Evolutionary conservation across 2,329 filamentous ascomycete species (phyloP).

Genomic region (Epichloe hybrida): DNA sequence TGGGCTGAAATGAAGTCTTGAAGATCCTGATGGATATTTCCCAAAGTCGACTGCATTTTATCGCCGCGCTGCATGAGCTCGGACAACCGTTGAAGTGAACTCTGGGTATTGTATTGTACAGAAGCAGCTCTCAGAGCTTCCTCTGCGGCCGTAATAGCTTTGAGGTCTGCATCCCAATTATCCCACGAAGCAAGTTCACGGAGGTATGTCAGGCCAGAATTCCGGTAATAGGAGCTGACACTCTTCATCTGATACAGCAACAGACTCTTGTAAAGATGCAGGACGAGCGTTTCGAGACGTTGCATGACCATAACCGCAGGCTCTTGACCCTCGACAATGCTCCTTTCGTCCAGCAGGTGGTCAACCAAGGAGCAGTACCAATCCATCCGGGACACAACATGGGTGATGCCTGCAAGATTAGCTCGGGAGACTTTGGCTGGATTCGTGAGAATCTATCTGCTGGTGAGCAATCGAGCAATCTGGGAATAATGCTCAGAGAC

Average conservation of each 20-base stretch:
- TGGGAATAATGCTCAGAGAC: not conserved
- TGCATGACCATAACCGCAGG: conserved; percentile 2
- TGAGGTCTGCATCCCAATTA: conserved; percentile 5
- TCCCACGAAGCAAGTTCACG: conserved; percentile 6
- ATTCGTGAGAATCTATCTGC: conserved; percentile 7
- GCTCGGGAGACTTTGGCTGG: conserved; percentile 5
- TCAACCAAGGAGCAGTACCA: conserved; percentile 8
- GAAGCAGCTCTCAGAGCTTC: conserved; percentile 6
- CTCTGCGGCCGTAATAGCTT: conserved; percentile 4
- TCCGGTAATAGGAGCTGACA: conserved; percentile 5
- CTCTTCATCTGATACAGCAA: conserved; percentile 8
- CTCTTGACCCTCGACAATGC: conserved; percentile 5
- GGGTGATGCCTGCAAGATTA: conserved; percentile 6
- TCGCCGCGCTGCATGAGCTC: conserved; percentile 6
- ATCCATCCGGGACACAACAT: conserved; percentile 7
- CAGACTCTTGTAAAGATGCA: conserved; percentile 6
- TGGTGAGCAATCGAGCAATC: not conserved
- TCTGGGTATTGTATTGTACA: conserved; percentile 7
- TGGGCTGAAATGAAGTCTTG: conserved; percentile 7
- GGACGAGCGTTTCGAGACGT: conserved; percentile 5
- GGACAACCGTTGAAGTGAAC: conserved; percentile 5
- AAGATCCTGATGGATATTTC: conserved; percentile 8
- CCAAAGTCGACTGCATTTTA: conserved; percentile 6
- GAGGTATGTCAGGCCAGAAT: conserved; percentile 6
- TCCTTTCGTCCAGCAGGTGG: conserved; percentile 6